Evolutionary conservation across 1,284 basidiomycete species (phyloP).

Genomic region (Cutaneotrichosporon spelunceum): DNA sequence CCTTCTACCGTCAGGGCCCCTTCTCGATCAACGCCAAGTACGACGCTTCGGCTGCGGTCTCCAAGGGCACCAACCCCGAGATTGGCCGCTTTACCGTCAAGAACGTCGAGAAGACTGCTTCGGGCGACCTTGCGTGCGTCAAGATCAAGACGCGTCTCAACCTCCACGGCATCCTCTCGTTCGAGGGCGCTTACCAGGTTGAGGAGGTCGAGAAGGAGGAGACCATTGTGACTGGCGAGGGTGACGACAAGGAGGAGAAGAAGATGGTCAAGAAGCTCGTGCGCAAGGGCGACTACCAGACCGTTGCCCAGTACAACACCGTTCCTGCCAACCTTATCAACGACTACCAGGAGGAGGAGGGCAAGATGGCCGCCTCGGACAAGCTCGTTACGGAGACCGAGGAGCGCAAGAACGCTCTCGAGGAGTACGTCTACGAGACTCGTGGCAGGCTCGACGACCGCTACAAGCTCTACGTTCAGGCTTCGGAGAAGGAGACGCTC

Average conservation of each 20-base stretch:
- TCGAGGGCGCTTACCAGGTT: conserved; percentile 72
- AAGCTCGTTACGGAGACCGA: conserved; percentile 94
- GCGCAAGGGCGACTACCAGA: conserved; percentile 75
- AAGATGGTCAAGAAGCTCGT: conserved; percentile 62
- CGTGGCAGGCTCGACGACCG: conserved; percentile 85
- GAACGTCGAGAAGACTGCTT: conserved; percentile 62
- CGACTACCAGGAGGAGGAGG: conserved; percentile 70
- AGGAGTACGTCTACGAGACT: conserved; percentile 94
- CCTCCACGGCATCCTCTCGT: conserved; percentile 76
- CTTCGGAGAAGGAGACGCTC: conserved; percentile 72
- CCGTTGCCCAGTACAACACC: conserved; percentile 63
- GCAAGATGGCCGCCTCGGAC: conserved; percentile 79
- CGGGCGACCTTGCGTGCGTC: conserved; percentile 70
- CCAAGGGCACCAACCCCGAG: conserved; percentile 76
- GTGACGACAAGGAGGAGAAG: conserved; percentile 65
- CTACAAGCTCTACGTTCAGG: conserved; percentile 68
- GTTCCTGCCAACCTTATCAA: conserved; percentile 64
- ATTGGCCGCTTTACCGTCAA: conserved; percentile 76
- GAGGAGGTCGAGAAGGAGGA: conserved; percentile 74
- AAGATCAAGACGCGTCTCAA: conserved; percentile 87
- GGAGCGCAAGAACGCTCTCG: conserved; percentile 93
- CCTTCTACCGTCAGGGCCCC: conserved; percentile 81
- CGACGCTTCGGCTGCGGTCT: conserved; percentile 64
- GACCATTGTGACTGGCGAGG: conserved; percentile 55
- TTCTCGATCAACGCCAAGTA: conserved; percentile 85